phyloP scores from a whole-genome alignment of 1,284 basidiomycete genomes.

The Meripilus lineatus region DNA sequence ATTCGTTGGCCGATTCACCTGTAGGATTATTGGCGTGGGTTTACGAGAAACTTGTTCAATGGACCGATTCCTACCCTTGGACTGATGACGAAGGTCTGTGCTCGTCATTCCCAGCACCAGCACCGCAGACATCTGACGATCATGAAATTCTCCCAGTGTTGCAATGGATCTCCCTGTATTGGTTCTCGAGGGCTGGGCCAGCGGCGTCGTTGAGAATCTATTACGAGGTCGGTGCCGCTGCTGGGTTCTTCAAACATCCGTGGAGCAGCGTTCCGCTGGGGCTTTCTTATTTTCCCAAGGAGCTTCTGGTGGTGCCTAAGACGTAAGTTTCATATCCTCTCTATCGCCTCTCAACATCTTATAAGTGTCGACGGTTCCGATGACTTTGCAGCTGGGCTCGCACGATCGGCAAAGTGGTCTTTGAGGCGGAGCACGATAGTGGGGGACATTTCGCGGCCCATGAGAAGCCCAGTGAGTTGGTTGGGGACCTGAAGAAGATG shows the following conservation, averaged over 20 bases:
- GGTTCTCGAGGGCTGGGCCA: slow-evolving; percentile 35
- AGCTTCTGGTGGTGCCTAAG: neutral
- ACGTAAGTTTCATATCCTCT: neutral
- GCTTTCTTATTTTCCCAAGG: slow-evolving; percentile 5
- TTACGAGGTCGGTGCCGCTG: slow-evolving; percentile 23
- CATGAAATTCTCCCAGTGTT: slow-evolving; percentile 27
- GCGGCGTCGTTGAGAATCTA: slow-evolving; percentile 36
- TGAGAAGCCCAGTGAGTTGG: slow-evolving; percentile 24
- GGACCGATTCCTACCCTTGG: slow-evolving; percentile 49
- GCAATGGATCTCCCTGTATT: slow-evolving; percentile 36
- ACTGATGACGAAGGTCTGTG: slow-evolving; percentile 39
- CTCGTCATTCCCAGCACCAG: neutral
- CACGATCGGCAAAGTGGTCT: slow-evolving; percentile 23
- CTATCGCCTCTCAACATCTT: neutral
- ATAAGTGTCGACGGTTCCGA: neutral
- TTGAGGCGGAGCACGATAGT: slow-evolving; percentile 19
- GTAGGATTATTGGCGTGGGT: slow-evolving; percentile 55
- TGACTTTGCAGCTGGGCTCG: slow-evolving; percentile 17
- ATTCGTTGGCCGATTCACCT: slow-evolving; percentile 53
- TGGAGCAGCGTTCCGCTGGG: neutral
- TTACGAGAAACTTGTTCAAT: slow-evolving; percentile 50
- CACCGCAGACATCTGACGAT: neutral
- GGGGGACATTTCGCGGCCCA: slow-evolving; percentile 30
- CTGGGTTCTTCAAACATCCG: neutral
- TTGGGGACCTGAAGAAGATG: slow-evolving; percentile 24